Evolutionary conservation across 306 rosid species (phyloP).

Genomic region (Alnus rubra): DNA sequence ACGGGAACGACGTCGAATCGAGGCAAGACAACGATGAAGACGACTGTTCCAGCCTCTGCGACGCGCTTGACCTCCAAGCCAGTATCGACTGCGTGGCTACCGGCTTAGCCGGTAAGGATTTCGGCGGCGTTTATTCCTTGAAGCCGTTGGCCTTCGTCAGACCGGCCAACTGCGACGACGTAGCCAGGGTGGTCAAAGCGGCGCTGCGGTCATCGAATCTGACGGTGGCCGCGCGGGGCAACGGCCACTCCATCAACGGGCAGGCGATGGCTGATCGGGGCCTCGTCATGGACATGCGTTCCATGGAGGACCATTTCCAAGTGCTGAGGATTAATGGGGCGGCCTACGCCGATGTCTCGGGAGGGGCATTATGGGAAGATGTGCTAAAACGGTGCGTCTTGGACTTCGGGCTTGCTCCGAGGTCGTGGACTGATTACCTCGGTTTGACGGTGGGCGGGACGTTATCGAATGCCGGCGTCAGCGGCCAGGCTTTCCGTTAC

Average conservation of each 20-base stretch:
- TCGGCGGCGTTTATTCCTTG: constrained; percentile 69
- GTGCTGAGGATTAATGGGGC: constrained; percentile 29
- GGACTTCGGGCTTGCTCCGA: constrained; percentile 53
- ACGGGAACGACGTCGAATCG: constrained; percentile 68
- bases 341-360: constrained; percentile 66
- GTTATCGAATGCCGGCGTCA: constrained; percentile 91
- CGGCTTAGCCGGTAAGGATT: constrained; percentile 56
- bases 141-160: constrained; percentile 57
- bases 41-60: constrained; percentile 21
- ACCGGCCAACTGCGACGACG: constrained; percentile 46
- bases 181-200: constrained; percentile 42
- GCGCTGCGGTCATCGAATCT: constrained; percentile 49
- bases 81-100: constrained; percentile 36
- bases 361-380: constrained; percentile 99
- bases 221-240: constrained; percentile 90
- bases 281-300: constrained; percentile 81
- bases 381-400: constrained; percentile 65
- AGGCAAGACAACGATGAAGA: constrained; percentile 44
- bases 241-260: constrained; percentile 98
- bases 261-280: constrained; percentile 93
- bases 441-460: constrained; percentile 93
- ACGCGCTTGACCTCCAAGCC: constrained; percentile 45
- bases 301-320: constrained; percentile 47
- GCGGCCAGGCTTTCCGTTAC: constrained; percentile 89
- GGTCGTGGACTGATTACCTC: constrained; percentile 96